Evolutionary conservation across 2,329 filamentous ascomycete genomes (phyloP), one percentile per base, ranked within the genome.

Genomic region (Xylaria digitata): DNA sequence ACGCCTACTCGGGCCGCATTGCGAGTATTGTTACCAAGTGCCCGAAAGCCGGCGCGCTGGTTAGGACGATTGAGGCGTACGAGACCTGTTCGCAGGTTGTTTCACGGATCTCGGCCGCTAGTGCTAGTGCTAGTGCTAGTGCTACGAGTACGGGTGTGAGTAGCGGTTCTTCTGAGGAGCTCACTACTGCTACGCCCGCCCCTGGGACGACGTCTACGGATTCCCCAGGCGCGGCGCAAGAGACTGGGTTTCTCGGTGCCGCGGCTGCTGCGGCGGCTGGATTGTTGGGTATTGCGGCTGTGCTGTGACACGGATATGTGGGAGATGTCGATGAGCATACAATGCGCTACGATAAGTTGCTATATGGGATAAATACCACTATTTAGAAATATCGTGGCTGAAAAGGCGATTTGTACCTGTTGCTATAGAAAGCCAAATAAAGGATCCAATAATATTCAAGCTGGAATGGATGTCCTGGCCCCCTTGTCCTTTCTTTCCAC

Each of bases 51-150:
- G 50, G 48, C 8, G 50, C 43, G 13, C 67, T 74, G 2, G 65
- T 71, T 1, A 48, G 30, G 11, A 74, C 73, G 1, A 65, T 72
- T 7, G 72, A 73, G 65, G 72, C 68, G 13, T 74, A 71, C 40
- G 56, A 67, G 67, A 66, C 50, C 0, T 69, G 67, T 53, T 8
- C 57, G 7, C 66, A 69, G 62, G 69, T 69, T n/a, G 30, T 64
- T 8, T 61, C 61, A 26, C 53, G 23, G 56, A 30, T 70, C 11
- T 50, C 57, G 40, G 52, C 58, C 9, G 62, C 58, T 21, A 46
- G 53, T 13, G 40, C 37, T 5, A 57, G 49, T 6, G 23, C 32
- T 4, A 45, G n/a, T 7, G 34, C 42, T 23, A 49, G 19, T 5
- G 17, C 37, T 42, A 58, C 55, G 17, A 48, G 26, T 34, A 46